Evolutionary conservation across 2,329 filamentous ascomycete species (phyloP).

Genomic region (Fusarium sp.): DNA sequence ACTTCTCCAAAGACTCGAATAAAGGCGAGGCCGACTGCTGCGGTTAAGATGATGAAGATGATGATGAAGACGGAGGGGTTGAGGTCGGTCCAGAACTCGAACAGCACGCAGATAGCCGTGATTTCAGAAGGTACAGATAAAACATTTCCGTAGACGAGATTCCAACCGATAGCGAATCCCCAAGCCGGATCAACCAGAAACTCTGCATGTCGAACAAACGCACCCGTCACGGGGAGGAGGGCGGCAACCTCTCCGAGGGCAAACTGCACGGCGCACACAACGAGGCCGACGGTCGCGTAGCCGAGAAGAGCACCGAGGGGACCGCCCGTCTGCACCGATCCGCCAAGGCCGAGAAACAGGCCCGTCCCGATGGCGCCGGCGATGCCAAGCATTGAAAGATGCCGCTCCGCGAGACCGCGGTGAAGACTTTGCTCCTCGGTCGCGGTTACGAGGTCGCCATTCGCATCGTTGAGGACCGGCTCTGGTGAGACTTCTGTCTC

Average conservation of each 20-base stretch:
- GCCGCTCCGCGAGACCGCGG: constrained; percentile 43
- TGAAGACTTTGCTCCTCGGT: constrained; percentile 40
- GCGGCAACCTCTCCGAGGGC: constrained; percentile 64
- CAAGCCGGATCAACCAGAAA: constrained; percentile 66
- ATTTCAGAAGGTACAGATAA: constrained; percentile 65
- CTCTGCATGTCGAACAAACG: constrained; percentile 63
- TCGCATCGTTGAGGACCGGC: background rate
- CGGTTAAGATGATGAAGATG: constrained; percentile 41
- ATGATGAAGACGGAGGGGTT: constrained; percentile 45
- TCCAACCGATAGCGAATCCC: constrained; percentile 65
- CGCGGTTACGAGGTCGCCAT: constrained; percentile 40
- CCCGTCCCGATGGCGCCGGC: constrained; percentile 64
- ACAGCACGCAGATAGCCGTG: constrained; percentile 55
- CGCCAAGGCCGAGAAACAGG: constrained; percentile 52
- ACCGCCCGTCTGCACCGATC: constrained; percentile 54
- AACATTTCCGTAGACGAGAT: constrained; percentile 64
- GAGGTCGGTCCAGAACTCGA: constrained; percentile 53
- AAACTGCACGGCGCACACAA: constrained; percentile 62
- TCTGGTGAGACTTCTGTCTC: constrained; percentile 6
- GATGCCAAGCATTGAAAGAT: constrained; percentile 66
- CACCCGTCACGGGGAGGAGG: constrained; percentile 60
- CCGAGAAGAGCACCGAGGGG: constrained; percentile 58
- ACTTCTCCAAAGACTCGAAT: constrained; percentile 62
- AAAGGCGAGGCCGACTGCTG: constrained; percentile 57
- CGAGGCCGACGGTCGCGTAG: constrained; percentile 56